Base-by-base conservation (phyloP, 352 stramenopile species). In the Pythium chondricola region DNA sequence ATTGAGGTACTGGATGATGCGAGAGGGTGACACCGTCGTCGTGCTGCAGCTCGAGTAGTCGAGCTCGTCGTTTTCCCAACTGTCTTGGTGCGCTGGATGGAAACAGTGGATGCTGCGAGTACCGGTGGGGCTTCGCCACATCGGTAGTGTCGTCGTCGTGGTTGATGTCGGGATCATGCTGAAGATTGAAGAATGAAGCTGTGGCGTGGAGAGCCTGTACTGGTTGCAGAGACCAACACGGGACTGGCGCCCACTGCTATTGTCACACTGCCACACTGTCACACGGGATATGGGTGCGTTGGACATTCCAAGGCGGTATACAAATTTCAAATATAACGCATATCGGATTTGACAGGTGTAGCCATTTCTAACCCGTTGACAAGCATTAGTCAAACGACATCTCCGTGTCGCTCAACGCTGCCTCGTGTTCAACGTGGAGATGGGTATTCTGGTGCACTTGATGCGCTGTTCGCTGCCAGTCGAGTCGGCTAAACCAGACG, bases 401-500 rank as follows among this genome's bases (percentile, higher is more conserved):
- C 35, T 41, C 35, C 10, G 35, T 41, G 10, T 41, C 35, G 1
- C 39, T 45, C 9, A 29, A 24, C 13, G 61, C 18, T 13, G 39
- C 30, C 13, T 65, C 61, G 31, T 10, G 6, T n/a, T 62, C 53
- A 22, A 65, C 68, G 38, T 65, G 58, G 24, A 74, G 30, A 22
- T 69, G 64, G 30, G 67, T 56, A 47, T 70, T 72, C 40, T 64
- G 54, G n/a, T 68, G 69, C 9, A 68, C 74, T 16, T 82, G 61
- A 24, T 73, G 61, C 10, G 74, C 71, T 43, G 83, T 72, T 17
- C 58, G 43, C 7, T 69, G 48, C 76, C 76, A 88, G 48, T 74
- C 76, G 11, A 76, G 61, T 13, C 60, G 52, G 20, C 48, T 58
- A 32, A 88, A 40, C 62, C 67, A 83, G 0, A 67, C 41, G 22